These are phyloP conservation scores for Favolaschia claudopus DNA, from an alignment of 768 basidiomycete species.

Conservation along the genomic window DNA sequence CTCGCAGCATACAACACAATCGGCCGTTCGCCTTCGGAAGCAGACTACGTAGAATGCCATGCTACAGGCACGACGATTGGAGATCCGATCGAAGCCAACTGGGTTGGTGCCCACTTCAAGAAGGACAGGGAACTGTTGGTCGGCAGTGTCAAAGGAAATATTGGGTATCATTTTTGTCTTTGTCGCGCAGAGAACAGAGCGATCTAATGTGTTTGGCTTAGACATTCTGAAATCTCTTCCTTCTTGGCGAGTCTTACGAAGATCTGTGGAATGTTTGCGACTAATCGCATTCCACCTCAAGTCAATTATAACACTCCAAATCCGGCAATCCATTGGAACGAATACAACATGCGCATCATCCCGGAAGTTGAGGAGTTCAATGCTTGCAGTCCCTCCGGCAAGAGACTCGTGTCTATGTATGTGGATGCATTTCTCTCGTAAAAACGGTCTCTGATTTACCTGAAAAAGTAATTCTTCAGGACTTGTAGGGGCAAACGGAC, in stretches of 20 bases:
- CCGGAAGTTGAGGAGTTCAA: too few species aligned
- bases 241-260: conserved; percentile 55
- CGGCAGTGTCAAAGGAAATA: conserved; percentile 56
- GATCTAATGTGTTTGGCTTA: too few species aligned
- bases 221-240: conserved; percentile 48
- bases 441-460: too few species aligned
- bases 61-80: conserved; percentile 61
- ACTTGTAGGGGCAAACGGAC: conserved; percentile 53
- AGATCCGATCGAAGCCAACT: conserved; percentile 60
- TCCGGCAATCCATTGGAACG: conserved; percentile 47
- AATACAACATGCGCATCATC: conserved; percentile 44
- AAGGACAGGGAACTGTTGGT: conserved; percentile 41
- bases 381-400: too few species aligned
- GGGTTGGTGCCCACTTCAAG: conserved; percentile 48
- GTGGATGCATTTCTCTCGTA: too few species aligned
- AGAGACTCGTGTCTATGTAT: too few species aligned
- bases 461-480: too few species aligned
- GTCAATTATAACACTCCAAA: conserved; percentile 45
- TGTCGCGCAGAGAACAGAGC: too few species aligned
- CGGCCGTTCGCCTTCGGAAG: conserved; percentile 43
- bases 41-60: conserved; percentile 59
- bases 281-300: conserved; percentile 46
- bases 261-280: conserved; percentile 46
- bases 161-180: too few species aligned
- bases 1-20: conserved; percentile 41